These are phyloP conservation scores for Phytopythium boreale DNA, from an alignment of 352 stramenopile species.

Conservation along the genomic window DNA sequence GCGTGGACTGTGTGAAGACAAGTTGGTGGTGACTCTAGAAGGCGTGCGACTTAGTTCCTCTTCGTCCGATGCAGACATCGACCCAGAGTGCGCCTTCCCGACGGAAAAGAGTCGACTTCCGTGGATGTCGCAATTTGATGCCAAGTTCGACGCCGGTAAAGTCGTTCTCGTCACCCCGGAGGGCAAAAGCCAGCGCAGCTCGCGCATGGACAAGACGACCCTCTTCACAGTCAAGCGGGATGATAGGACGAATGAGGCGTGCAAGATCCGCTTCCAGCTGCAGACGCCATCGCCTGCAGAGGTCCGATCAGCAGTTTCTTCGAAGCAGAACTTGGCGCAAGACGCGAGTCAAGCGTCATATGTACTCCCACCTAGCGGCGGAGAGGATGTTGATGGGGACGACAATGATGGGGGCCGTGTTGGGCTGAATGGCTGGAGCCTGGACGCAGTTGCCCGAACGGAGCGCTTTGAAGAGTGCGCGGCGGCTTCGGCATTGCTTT, in stretches of 20 bases:
- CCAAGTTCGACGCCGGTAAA: constrained; percentile 48
- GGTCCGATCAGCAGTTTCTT: constrained; percentile 39
- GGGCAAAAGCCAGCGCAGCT: constrained; percentile 50
- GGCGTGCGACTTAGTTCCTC: constrained; percentile 46
- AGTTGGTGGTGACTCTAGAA: constrained; percentile 66
- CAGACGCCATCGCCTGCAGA: constrained; percentile 45
- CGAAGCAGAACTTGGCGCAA: constrained; percentile 71
- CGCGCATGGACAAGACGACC: constrained; percentile 35
- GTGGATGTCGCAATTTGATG: constrained; percentile 69
- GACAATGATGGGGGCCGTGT: constrained; percentile 80
- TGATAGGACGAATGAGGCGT: constrained; percentile 30
- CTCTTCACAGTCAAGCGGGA: constrained; percentile 40
- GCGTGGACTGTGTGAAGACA: constrained; percentile 81
- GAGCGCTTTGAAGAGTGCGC: constrained; percentile 61
- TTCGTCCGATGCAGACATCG: constrained; percentile 11
- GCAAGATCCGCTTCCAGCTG: constrained; percentile 42
- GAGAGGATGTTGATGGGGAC: constrained; percentile 55
- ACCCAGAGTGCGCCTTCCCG: constrained; percentile 4
- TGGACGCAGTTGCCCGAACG: constrained; percentile 58
- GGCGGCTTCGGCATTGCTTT: constrained; percentile 48
- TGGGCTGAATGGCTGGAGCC: constrained; percentile 77
- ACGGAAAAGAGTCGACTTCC: constrained; percentile 22
- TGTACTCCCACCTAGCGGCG: constrained; percentile 19
- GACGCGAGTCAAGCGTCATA: constrained; percentile 56
- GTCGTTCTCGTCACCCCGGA: constrained; percentile 49